Base-by-base conservation (phyloP, 2,329 filamentous ascomycete species). In the Penicillium capsulatum region DNA sequence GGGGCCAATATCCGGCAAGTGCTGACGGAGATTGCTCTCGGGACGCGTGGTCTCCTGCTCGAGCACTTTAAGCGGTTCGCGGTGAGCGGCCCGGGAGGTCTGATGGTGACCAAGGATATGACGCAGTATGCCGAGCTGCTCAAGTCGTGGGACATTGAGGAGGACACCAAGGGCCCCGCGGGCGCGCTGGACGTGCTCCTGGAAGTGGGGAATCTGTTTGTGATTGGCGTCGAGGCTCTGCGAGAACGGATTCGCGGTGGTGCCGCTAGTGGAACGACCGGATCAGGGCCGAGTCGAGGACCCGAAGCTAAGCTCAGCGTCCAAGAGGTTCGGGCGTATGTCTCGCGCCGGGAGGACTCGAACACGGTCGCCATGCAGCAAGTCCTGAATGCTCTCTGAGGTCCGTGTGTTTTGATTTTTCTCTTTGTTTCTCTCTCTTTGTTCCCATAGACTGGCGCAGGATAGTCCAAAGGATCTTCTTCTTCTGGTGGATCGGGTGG, bases 81-180 rank as follows among this genome's bases (percentile, higher is more conserved):
- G 45, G 88, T 98, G 51, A 95, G 89, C 53, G 87, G 90, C 28
- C 90, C 91, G 0, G 92, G 92, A 45, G 92, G 89, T 2, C 78
- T 98, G 32, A 92, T 96, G 79, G 87, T 97, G 17, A 91, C 85
- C 24, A 94, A 97, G 69, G 92, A 98, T 61, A 90, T 97, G 63
- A 87, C 88, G 24, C 89, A 88, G 60, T 98, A 98, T 64, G 85
- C 86, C 7, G 84, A 90, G 45, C 80, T 94, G 8, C 75, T 98
- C 50, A 81, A 86, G 47, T 81, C 81, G 22, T 97, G 89, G 88
- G 79, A 84, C 17, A 72, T 90, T 28, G 75, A 77, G 37, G 82
- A 81, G 54, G 80, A 85, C n/a, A 55, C 64, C 34, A 66, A 67
- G 38, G 60, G 59, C 5, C 58, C 63, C 2, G 59, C 59, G 56